Conservation (phyloP, 2,329 filamentous ascomycete genomes). For the Madurella mycetomatis region DNA sequence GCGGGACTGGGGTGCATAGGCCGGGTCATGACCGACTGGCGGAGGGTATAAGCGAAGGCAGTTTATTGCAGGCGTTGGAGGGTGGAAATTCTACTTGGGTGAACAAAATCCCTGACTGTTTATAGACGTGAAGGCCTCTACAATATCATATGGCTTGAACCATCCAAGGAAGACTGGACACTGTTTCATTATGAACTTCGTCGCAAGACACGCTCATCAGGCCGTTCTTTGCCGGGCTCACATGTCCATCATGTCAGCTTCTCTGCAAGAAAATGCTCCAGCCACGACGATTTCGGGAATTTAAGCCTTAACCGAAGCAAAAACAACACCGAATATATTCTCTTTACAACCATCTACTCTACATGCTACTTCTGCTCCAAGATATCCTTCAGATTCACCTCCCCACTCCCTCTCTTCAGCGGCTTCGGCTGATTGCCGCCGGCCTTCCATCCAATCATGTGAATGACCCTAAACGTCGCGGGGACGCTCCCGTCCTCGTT, state of each 20-base stretch:
- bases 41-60: constrained; percentile 62
- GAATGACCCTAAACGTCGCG: constrained; percentile 91
- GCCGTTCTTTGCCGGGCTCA: too few relatives aligned
- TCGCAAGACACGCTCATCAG: too few relatives aligned
- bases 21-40: constrained; percentile 92
- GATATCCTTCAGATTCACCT: constrained; percentile 85
- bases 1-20: constrained; percentile 88
- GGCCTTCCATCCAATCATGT: constrained; percentile 98
- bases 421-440: constrained; percentile 74
- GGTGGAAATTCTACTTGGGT: background rate
- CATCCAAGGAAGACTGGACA: background rate
- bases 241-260: too few relatives aligned
- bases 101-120: background rate
- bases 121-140: constrained; percentile 4
- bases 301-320: too few relatives aligned
- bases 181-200: too few relatives aligned
- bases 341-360: background rate
- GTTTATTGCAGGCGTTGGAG: constrained; percentile 24
- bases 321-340: background rate
- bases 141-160: background rate
- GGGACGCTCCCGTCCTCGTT: constrained; percentile 73
- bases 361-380: constrained; percentile 42
- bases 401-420: constrained; percentile 74
- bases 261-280: too few relatives aligned
- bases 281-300: too few relatives aligned